Percentiles rank a stretch among this genome's conserved stretches.
phyloP scores from a whole-genome alignment of 2,329 filamentous ascomycete genomes.

The Cladophialophora bantiana region DNA sequence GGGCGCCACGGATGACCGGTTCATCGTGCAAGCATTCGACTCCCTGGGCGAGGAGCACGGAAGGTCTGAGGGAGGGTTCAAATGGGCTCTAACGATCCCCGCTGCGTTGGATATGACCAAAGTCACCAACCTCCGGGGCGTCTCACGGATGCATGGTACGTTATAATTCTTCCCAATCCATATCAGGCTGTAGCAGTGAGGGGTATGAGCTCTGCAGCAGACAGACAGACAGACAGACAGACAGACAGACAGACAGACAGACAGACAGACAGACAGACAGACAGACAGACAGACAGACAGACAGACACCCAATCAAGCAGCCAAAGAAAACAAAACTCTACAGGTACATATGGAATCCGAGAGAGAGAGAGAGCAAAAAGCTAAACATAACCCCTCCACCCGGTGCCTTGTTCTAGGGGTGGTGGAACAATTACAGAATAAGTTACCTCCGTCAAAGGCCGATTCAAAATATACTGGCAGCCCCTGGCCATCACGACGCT shows the following conservation, averaged over 20 bases:
- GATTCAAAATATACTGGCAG: conserved; percentile 20
- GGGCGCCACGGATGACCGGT: conserved; percentile 22
- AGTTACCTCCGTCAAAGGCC: conserved; percentile 18
- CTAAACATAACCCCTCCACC: not conserved
- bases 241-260: no score
- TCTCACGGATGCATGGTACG: conserved; percentile 18
- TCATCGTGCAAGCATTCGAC: conserved; percentile 30
- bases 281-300: no score
- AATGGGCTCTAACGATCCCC: conserved; percentile 30
- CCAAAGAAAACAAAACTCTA: no score
- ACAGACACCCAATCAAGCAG: no score
- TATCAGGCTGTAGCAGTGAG: not conserved
- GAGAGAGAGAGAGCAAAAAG: not conserved
- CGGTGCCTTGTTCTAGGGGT: not conserved
- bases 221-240: no score
- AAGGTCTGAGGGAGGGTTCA: conserved; percentile 19
- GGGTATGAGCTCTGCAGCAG: not conserved
- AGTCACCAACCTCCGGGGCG: conserved; percentile 21
- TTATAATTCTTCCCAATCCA: not conserved
- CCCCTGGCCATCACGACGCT: conserved; percentile 15
- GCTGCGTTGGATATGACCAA: conserved; percentile 26
- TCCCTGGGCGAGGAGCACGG: conserved; percentile 24
- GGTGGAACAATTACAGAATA: conserved; percentile 11
- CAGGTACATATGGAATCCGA: not conserved
- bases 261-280: no score